Evolutionary conservation across 768 basidiomycete genomes (phyloP).

Genomic region (Mycena haematopus): DNA sequence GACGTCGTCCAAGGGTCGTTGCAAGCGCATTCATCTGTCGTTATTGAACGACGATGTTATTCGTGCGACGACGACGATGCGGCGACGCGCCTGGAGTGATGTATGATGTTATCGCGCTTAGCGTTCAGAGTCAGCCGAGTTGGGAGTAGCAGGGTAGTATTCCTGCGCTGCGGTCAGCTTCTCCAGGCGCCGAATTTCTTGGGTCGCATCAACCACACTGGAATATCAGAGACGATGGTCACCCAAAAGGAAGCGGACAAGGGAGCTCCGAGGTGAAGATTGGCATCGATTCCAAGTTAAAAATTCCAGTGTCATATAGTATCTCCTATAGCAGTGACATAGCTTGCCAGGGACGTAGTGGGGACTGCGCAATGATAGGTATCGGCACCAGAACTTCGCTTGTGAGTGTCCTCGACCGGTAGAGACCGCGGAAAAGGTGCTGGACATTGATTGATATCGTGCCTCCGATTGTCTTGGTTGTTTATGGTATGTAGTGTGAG

Average conservation of each 20-base stretch:
- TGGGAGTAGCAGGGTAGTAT: constrained; percentile 67
- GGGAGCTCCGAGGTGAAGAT: too few species aligned
- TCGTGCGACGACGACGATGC: constrained; percentile 70
- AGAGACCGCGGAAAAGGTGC: constrained; percentile 31
- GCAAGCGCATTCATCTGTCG: constrained; percentile 97
- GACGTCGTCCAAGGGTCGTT: constrained; percentile 99
- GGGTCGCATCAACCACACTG: constrained; percentile 86
- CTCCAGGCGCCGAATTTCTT: constrained; percentile 90
- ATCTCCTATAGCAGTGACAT: too few species aligned
- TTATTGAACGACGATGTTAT: constrained; percentile 93
- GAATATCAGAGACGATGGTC: constrained; percentile 78
- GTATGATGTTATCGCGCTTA: constrained; percentile 44
- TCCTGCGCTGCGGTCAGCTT: constrained; percentile 67
- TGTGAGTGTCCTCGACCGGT: too few species aligned
- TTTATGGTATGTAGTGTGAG: constrained; percentile 75
- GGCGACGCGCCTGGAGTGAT: too few species aligned
- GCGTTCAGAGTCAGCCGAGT: constrained; percentile 16
- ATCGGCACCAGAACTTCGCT: too few species aligned
- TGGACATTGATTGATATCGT: constrained; percentile 74
- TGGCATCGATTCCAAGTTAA: too few species aligned
- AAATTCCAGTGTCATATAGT: too few species aligned
- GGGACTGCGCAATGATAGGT: too few species aligned
- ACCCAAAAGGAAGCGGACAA: constrained; percentile 4
- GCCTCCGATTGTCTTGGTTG: constrained; percentile 97
- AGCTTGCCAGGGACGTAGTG: too few species aligned